Percentiles rank a stretch among this genome's conserved stretches.
Conservation (phyloP, 1,284 basidiomycete genomes). For the Rhodotorula sp. region DNA sequence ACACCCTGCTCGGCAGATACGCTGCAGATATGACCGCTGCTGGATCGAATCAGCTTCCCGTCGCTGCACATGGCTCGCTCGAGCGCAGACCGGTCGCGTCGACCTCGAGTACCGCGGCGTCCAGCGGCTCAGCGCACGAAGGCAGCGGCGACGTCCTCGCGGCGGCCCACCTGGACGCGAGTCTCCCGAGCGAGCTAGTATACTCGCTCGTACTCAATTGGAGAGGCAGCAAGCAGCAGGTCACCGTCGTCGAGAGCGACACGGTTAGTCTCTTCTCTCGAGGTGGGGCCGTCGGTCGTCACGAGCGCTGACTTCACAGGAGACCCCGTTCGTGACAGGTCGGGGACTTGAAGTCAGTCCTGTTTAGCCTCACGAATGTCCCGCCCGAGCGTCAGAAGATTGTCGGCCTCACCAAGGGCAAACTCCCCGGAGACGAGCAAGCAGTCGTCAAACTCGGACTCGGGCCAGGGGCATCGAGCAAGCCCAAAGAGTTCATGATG, state of each 20-base stretch:
- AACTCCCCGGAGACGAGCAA: slow-evolving; percentile 70
- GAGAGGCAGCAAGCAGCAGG: slow-evolving; percentile 8
- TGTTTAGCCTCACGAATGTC: slow-evolving; percentile 73
- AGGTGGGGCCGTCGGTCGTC: background rate
- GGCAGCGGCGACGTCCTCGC: background rate
- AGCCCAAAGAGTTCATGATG: slow-evolving; percentile 70
- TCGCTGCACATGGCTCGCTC: slow-evolving; percentile 2
- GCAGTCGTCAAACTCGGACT: slow-evolving; percentile 56
- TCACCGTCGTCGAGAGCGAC: slow-evolving; percentile 17
- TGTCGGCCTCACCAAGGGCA: slow-evolving; percentile 78
- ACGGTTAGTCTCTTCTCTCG: slow-evolving; percentile 10
- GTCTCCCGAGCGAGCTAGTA: slow-evolving; percentile 14
- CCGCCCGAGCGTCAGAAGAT: slow-evolving; percentile 86
- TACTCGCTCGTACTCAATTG: slow-evolving; percentile 23
- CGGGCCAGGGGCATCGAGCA: slow-evolving; percentile 47
- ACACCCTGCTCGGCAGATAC: background rate
- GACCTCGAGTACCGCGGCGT: background rate
- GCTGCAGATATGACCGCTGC: background rate
- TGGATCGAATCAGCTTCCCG: background rate
- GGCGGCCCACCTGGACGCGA: background rate
- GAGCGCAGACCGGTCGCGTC: slow-evolving; percentile 1
- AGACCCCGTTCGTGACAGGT: background rate
- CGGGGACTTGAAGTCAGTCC: slow-evolving; percentile 45
- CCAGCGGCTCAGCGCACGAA: background rate
- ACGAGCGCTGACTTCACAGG: no score